A percentile compares a stretch with the other conserved stretches of the same genome.
These are phyloP conservation scores for Catenaria anguillulae DNA, from an alignment of 371 early-diverging fungal species.

Conservation along the genomic window DNA sequence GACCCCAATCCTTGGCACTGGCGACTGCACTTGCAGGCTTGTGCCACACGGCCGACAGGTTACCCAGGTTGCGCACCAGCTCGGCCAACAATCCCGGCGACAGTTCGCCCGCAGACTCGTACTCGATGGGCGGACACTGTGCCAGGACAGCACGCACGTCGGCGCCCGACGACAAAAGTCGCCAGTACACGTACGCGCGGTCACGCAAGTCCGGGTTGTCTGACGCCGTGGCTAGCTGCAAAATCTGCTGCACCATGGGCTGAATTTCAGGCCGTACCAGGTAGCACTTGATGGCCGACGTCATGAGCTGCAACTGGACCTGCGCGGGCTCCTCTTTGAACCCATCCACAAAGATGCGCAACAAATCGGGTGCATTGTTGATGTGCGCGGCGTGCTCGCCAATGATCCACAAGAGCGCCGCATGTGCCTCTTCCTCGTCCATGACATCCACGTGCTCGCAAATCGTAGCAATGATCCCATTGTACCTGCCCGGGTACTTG, in stretches of 20 bases:
- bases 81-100: constrained; percentile 24
- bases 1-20: constrained; percentile 62
- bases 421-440: constrained; percentile 87
- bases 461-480: constrained; percentile 65
- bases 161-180: constrained; percentile 82
- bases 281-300: constrained; percentile 89
- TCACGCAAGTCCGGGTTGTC: constrained; percentile 96
- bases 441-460: constrained; percentile 77
- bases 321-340: constrained; percentile 36
- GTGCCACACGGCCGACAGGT: constrained; percentile 34
- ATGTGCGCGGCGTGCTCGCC: constrained; percentile 91
- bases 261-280: constrained; percentile 79
- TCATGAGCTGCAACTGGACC: constrained; percentile 81
- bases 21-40: constrained; percentile 16
- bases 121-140: not conserved
- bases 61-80: constrained; percentile 26
- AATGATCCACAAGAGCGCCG: constrained; percentile 88
- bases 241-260: constrained; percentile 72
- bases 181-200: constrained; percentile 94
- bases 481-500: constrained; percentile 78
- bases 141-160: constrained; percentile 26
- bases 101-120: not conserved
- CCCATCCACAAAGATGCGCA: constrained; percentile 60
- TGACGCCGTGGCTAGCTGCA: constrained; percentile 83
- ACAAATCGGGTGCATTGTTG: constrained; percentile 64